Conservation (phyloP, 768 basidiomycete genomes). For the Macrolepiota fuliginosa region DNA sequence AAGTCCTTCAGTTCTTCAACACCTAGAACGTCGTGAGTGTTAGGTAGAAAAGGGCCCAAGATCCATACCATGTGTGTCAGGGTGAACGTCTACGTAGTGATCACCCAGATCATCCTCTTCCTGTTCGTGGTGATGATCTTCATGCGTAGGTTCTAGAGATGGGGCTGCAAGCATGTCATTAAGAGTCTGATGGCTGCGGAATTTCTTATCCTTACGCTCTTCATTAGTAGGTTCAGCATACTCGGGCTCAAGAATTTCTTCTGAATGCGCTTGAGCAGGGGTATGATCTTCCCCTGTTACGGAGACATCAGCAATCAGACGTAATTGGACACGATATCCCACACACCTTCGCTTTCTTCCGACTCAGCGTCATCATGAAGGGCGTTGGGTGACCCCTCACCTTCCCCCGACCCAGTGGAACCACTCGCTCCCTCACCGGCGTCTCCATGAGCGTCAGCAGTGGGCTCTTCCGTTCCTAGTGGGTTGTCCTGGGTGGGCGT, state of each 20-base stretch:
- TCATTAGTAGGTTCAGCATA: background rate
- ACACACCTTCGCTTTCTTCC: background rate
- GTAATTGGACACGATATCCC: background rate
- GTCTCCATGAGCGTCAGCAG: background rate
- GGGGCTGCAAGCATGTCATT: background rate
- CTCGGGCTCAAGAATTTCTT: background rate
- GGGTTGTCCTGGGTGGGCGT: background rate
- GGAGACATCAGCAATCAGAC: background rate
- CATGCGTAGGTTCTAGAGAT: background rate
- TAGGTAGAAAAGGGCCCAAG: background rate
- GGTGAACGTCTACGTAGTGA: background rate
- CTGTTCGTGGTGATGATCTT: background rate
- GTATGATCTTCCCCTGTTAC: background rate
- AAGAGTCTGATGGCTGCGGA: background rate
- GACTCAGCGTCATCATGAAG: background rate
- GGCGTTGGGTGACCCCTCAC: background rate
- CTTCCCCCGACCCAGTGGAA: background rate
- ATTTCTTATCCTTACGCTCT: background rate
- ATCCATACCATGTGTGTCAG: constrained; percentile 2
- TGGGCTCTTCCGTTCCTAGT: background rate
- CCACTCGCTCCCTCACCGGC: background rate
- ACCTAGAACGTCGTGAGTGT: constrained; percentile 9
- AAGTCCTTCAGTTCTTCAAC: constrained; percentile 13
- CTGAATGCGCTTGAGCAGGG: background rate
- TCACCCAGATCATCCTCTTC: background rate